Evolutionary conservation across 2,329 filamentous ascomycete species (phyloP).

Genomic region (Salinomyces thailandicus): DNA sequence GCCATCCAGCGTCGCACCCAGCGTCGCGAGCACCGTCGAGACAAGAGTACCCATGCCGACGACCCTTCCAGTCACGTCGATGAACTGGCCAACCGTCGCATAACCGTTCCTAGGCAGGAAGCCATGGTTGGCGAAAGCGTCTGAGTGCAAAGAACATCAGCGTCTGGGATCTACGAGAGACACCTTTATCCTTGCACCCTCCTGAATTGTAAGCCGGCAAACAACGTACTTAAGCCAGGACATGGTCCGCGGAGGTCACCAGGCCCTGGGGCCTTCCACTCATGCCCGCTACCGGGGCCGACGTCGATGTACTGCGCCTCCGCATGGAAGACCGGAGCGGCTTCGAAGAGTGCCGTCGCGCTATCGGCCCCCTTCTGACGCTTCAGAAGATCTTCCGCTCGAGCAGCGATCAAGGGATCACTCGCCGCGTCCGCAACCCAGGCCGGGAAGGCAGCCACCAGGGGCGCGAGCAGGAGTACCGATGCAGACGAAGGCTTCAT

Average conservation of each 20-base stretch:
- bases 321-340: slow-evolving; percentile 19
- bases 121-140: slow-evolving; percentile 21
- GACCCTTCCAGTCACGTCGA: slow-evolving; percentile 18
- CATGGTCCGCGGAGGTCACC: slow-evolving; percentile 25
- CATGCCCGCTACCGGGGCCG: slow-evolving; percentile 4
- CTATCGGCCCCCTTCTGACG: slow-evolving; percentile 13
- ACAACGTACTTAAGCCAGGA: slow-evolving; percentile 19
- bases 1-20: slow-evolving; percentile 25
- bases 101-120: slow-evolving; percentile 26
- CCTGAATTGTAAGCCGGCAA: too few relatives aligned
- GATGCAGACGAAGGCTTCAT: too few relatives aligned
- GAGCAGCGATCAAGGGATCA: slow-evolving; percentile 6
- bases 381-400: slow-evolving; percentile 4
- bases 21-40: slow-evolving; percentile 23
- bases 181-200: too few relatives aligned
- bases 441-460: slow-evolving; percentile 6
- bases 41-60: slow-evolving; percentile 24
- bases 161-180: too few relatives aligned
- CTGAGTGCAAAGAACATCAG: too few relatives aligned
- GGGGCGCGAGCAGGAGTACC: slow-evolving; percentile 1
- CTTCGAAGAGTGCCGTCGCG: slow-evolving; percentile 15
- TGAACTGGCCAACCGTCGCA: slow-evolving; percentile 26
- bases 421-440: slow-evolving; percentile 1
- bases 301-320: slow-evolving; percentile 20
- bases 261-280: slow-evolving; percentile 15